phyloP scores from a whole-genome alignment of 495 filamentous ascomycete species.

The Penicillium coffeae region DNA sequence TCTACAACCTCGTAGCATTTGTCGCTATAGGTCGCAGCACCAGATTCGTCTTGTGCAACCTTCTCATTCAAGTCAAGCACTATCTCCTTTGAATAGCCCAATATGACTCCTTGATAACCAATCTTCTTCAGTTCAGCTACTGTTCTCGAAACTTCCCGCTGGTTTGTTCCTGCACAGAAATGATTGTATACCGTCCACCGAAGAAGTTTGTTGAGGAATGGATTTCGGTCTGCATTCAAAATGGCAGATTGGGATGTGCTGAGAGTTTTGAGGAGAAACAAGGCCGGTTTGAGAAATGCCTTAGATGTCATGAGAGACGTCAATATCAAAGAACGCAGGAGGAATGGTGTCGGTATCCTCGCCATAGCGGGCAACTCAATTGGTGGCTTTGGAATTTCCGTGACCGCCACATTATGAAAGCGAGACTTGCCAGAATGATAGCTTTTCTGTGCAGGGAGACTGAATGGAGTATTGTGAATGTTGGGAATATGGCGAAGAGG shows the following conservation, averaged over 20 bases:
- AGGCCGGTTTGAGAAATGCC: conserved; percentile 60
- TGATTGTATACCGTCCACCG: conserved; percentile 80
- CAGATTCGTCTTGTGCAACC: conserved; percentile 9
- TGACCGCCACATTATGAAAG: conserved; percentile 14
- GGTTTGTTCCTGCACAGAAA: conserved; percentile 76
- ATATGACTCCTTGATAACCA: conserved; percentile 75
- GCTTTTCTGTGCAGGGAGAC: not conserved
- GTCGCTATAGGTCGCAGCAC: conserved; percentile 10
- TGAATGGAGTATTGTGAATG: not conserved
- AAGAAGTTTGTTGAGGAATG: conserved; percentile 53
- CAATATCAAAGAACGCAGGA: conserved; percentile 70
- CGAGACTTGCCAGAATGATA: conserved; percentile 17
- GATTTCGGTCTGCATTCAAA: conserved; percentile 57
- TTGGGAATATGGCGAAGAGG: not conserved
- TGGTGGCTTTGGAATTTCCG: conserved; percentile 2
- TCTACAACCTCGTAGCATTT: conserved; percentile 50
- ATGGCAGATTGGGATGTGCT: conserved; percentile 57
- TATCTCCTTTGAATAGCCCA: conserved; percentile 74
- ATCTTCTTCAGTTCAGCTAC: conserved; percentile 58
- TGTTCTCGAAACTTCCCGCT: conserved; percentile 56
- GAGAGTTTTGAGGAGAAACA: conserved; percentile 58
- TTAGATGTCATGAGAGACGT: conserved; percentile 75
- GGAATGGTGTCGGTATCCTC: conserved; percentile 59
- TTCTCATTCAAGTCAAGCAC: conserved; percentile 53
- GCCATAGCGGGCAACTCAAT: conserved; percentile 51